Base-by-base conservation (phyloP, 192 early-diverging fungal genomes). In the Geranomyces michiganensis region DNA sequence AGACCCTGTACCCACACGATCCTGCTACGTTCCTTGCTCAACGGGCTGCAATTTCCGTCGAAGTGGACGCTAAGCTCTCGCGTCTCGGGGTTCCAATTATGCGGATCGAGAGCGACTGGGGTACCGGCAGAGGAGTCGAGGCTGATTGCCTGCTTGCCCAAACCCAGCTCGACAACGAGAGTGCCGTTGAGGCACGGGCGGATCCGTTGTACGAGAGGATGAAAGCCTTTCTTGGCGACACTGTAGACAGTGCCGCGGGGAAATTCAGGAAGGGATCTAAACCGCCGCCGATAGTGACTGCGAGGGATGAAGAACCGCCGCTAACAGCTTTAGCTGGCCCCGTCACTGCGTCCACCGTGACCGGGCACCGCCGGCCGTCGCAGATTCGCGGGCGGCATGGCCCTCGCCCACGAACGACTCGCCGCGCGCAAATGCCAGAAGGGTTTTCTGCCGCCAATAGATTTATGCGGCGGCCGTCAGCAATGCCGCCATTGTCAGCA, bases 161-260 rank as follows among this genome's bases (percentile, higher is more conserved):
- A 3, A 27, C 30, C 9, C 15, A 60, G 22, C 22, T 60, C 15
- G 58, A 60, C 3, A 17, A 7, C 22, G 31, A 17, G 27, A 17
- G 17, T 4, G 26, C 9, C 19, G 51, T 55, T 15, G 31, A 51
- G 51, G 51, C 19, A 1, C 14, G 30, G 14, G 14, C 24, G 47
- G 51, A 68, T 56, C 48, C 66, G 14, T 17, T 68, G 66, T 68
- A 68, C 33, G 51, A 30, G 19, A 47, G 31, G 10, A 68, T 68
- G 66, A 22, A 49, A 14, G 66, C 43, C 13, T 55, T 26, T 0
- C n/a, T 68, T 8, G 66, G 33, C 26, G 53, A 32, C 12, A 31
- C 31, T 0, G 51, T 68, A 14, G 66, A 56, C 5, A 21, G 32
- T 7, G 48, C 51, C 6, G 51, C 53, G 24, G 7, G 24, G 15